A percentile compares a stretch with the other conserved stretches of the same genome.
Evolutionary conservation across 1,284 basidiomycete species (phyloP).

Genomic region (Phellinidium pouzarii): DNA sequence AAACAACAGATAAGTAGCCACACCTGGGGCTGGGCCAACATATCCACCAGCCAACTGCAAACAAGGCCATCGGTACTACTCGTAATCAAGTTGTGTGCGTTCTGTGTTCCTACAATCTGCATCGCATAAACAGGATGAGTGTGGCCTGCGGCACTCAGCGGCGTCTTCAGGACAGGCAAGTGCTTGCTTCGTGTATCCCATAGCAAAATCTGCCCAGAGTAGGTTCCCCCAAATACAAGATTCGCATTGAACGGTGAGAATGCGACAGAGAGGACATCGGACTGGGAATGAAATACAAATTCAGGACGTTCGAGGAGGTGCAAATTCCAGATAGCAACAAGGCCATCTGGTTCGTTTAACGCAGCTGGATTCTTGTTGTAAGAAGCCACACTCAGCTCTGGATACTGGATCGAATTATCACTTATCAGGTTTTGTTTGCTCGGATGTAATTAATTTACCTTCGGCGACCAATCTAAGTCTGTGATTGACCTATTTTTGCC

Average conservation of each 20-base stretch:
- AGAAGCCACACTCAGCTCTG: conserved; percentile 89
- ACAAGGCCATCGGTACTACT: conserved; percentile 95
- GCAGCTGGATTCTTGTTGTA: conserved; percentile 95
- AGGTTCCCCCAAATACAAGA: conserved; percentile 94
- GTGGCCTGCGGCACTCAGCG: conserved; percentile 89
- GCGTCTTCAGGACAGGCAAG: conserved; percentile 93
- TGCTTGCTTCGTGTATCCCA: conserved; percentile 99
- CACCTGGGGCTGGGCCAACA: conserved; percentile 95
- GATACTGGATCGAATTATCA: conserved; percentile 56
- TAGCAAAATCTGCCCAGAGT: conserved; percentile 94
- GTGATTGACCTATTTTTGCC: conserved; percentile 91
- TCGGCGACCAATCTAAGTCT: conserved; percentile 95
- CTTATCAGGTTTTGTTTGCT: background rate
- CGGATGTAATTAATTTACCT: conserved; percentile 41
- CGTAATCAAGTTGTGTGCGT: conserved; percentile 94
- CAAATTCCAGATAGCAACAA: conserved; percentile 96
- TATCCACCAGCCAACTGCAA: conserved; percentile 97
- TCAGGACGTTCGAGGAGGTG: conserved; percentile 94
- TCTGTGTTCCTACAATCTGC: conserved; percentile 96
- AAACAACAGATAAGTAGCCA: conserved; percentile 17
- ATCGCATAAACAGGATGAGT: conserved; percentile 98
- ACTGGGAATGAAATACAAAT: conserved; percentile 96
- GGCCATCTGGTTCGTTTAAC: conserved; percentile 90
- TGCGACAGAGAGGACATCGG: conserved; percentile 91
- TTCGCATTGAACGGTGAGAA: conserved; percentile 99